Evolutionary conservation across 2,329 filamentous ascomycete genomes (phyloP), one percentile per base, ranked within the genome.

Genomic region (Didymella segeticola): DNA sequence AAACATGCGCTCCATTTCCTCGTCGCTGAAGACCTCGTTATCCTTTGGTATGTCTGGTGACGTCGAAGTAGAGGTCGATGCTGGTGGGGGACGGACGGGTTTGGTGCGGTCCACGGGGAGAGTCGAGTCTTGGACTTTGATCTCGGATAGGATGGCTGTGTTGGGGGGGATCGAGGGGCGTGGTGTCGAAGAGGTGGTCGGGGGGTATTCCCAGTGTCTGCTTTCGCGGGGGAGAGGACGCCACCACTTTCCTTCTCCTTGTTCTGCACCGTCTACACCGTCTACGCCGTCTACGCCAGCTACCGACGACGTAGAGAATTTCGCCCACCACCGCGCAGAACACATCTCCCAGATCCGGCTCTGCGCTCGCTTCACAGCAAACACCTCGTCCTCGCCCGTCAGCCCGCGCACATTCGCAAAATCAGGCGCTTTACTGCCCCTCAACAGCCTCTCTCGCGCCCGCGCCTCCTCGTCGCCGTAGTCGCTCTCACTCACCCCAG

Each of bases 271-370:
- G 20, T 25, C 38, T 4, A 29, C 38, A 41, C 15, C 39, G 2
- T 17, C 15, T 14, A 7, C 37, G 22, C 22, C 22, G 5, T 12
- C 22, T 3, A 14, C 80, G 6, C 79, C 75, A 4, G 82, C 83
- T 22, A 17, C 20, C 26, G 19, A 1, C 19, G 26, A 25, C 27
- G 43, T 87, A 75, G 36, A 47, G 22, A 43, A 39, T n/a, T 37
- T 25, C 9, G 81, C 80, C 77, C 91, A 90, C 90, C 90, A 93
- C 56, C 82, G 78, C 30, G 79, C 80, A 15, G 89, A 85, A 71
- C 89, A 93, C 69, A 95, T 85, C 75, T 95, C 89, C 90, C 89
- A 95, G 3, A 95, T 77, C n/a, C 90, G 79, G 60, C 87, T 90
- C 36, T 85, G 81, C 2, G 90, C 90, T 20, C 90, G 81, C 73